Conservation (phyloP, 2,329 filamentous ascomycete genomes). For the Knufia petricola region DNA sequence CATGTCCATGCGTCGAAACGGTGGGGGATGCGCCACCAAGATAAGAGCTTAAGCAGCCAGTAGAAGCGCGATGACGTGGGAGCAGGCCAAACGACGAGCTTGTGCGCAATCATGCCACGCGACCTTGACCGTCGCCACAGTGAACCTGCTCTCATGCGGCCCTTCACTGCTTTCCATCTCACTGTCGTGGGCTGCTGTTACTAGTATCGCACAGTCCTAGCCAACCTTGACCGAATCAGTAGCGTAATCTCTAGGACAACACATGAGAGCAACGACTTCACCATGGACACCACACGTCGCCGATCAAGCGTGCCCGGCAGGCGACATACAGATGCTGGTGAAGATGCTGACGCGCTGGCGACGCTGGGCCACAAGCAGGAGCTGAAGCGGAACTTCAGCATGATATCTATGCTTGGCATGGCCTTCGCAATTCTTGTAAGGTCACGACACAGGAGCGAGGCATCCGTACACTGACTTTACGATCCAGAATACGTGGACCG, state of each 20-base stretch:
- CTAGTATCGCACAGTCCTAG: no score
- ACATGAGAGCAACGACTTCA: no score
- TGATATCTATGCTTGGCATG: conserved; percentile 51
- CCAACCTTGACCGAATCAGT: no score
- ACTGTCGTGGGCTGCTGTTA: no score
- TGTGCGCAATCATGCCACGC: no score
- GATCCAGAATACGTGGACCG: conserved; percentile 59
- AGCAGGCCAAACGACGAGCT: not conserved
- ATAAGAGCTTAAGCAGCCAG: not conserved
- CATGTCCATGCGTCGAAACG: not conserved
- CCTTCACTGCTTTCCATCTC: no score
- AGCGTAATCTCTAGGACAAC: no score
- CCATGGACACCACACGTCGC: not conserved
- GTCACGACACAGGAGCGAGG: no score
- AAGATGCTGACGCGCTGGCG: conserved; percentile 44
- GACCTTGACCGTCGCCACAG: no score
- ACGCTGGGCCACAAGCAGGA: conserved; percentile 50
- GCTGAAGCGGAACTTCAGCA: conserved; percentile 48
- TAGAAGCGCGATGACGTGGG: not conserved
- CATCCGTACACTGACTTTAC: no score
- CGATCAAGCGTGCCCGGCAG: conserved; percentile 7
- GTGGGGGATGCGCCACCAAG: not conserved
- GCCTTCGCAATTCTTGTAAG: conserved; percentile 54
- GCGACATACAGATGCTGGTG: conserved; percentile 18
- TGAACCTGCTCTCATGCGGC: no score